phyloP scores from a whole-genome alignment of 257 asterid species.

The Jacaranda mimosifolia region DNA sequence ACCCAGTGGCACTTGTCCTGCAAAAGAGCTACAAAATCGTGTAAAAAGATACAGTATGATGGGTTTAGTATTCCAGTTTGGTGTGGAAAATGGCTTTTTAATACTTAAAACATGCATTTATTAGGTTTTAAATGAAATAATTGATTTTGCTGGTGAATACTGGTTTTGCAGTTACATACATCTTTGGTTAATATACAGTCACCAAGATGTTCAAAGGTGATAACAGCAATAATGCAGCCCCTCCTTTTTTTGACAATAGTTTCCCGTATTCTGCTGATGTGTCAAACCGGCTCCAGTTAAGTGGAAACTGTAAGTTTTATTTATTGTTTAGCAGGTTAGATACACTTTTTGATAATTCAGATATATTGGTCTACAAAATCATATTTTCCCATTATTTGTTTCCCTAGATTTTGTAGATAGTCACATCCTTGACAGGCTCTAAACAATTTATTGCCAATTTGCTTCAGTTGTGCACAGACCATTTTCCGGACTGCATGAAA shows the following conservation, averaged over 20 bases:
- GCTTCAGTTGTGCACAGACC: neutral
- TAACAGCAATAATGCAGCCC: conserved; percentile 53
- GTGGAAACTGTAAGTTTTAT: conserved; percentile 70
- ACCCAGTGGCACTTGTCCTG: neutral
- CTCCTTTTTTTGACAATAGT: conserved; percentile 53
- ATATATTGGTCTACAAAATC: neutral
- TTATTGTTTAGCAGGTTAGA: neutral
- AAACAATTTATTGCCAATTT: neutral
- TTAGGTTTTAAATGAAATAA: neutral
- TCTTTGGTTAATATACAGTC: conserved; percentile 25
- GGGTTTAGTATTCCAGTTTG: neutral
- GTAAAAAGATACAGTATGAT: neutral
- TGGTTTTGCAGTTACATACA: conserved; percentile 21
- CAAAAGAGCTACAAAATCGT: neutral
- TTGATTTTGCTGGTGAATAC: conserved; percentile 23
- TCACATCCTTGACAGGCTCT: neutral
- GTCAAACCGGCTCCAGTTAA: conserved; percentile 70
- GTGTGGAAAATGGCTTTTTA: neutral
- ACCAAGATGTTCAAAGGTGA: conserved; percentile 67
- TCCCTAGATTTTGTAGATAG: neutral
- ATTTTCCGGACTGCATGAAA: neutral
- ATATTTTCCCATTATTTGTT: neutral
- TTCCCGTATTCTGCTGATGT: conserved; percentile 59
- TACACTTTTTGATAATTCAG: too few species aligned
- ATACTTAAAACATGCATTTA: neutral